These are phyloP conservation scores for Hypoxylon trugodes DNA, from an alignment of 495 filamentous ascomycete genomes.

Conservation along the genomic window DNA sequence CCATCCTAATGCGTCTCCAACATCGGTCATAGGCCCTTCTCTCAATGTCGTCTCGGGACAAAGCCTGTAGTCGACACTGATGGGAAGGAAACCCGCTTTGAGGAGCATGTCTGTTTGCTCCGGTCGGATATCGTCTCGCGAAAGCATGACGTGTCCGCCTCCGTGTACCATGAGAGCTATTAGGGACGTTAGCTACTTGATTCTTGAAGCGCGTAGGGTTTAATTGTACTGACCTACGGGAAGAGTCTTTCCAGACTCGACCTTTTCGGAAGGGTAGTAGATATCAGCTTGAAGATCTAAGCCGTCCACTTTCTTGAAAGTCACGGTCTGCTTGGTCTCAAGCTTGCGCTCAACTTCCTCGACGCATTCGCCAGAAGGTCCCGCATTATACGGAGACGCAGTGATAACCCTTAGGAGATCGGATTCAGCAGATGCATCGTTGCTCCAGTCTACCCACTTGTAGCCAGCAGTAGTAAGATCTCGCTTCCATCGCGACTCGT, in stretches of 20 bases:
- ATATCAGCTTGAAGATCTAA: conserved; percentile 52
- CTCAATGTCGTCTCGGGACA: conserved; percentile 59
- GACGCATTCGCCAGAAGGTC: not conserved
- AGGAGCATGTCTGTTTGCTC: not conserved
- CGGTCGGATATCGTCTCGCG: not conserved
- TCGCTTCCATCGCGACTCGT: not conserved
- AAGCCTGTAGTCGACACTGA: conserved; percentile 63
- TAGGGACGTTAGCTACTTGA: not conserved
- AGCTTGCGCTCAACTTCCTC: not conserved
- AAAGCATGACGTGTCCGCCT: conserved; percentile 53
- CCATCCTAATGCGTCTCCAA: conserved; percentile 57
- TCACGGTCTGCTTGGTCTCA: conserved; percentile 39
- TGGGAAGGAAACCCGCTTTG: conserved; percentile 54
- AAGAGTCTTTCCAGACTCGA: not conserved
- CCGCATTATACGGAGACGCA: conserved; percentile 6
- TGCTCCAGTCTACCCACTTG: conserved; percentile 3
- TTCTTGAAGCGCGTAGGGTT: not conserved
- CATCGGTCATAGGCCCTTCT: conserved; percentile 61
- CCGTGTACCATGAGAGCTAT: conserved; percentile 66
- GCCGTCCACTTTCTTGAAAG: conserved; percentile 38
- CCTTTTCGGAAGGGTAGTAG: conserved; percentile 47
- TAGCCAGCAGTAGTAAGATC: conserved; percentile 13
- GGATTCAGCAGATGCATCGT: not conserved
- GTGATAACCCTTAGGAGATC: conserved; percentile 1
- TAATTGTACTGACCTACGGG: not conserved